Percentiles rank a stretch among this genome's conserved stretches.
phyloP scores from a whole-genome alignment of 78 protist genomes.

The Pigoraptor vietnamica region DNA sequence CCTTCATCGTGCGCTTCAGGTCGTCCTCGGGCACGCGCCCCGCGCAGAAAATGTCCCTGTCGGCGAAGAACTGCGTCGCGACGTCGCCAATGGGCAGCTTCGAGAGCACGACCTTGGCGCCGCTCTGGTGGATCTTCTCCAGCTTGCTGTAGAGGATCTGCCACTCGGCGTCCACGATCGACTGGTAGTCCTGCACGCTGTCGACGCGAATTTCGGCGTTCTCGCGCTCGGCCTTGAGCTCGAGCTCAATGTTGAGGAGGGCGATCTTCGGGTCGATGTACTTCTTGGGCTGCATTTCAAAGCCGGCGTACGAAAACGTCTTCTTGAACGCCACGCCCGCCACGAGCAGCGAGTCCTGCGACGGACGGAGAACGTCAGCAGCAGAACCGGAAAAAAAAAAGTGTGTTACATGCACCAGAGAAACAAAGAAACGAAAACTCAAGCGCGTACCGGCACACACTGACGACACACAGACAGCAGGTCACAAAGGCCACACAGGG shows the following conservation, averaged over 20 bases:
- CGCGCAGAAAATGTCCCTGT: conserved; percentile 97
- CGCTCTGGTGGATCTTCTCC: conserved; percentile 81
- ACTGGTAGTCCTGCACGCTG: conserved; percentile 71
- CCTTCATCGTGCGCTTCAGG: conserved; percentile 76
- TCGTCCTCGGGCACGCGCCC: conserved; percentile 98
- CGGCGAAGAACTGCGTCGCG: conserved; percentile 99
- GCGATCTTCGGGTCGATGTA: conserved; percentile 87
- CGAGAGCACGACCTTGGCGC: conserved; percentile 96
- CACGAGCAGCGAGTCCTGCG: conserved; percentile 89
- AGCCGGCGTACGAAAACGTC: conserved; percentile 99
- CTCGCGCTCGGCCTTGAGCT: conserved; percentile 95
- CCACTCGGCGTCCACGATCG: conserved; percentile 97
- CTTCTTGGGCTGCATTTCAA: conserved; percentile 98
- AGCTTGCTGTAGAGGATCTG: conserved; percentile 95
- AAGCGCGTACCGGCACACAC: too few species aligned
- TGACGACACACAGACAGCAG: neutral
- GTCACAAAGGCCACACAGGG: too few species aligned
- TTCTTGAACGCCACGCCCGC: conserved; percentile 99
- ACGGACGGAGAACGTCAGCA: neutral
- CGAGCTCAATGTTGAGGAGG: conserved; percentile 97
- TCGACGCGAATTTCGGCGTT: conserved; percentile 95
- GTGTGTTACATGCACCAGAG: too few species aligned
- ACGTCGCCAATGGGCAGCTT: conserved; percentile 98
- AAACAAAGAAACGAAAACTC: neutral
- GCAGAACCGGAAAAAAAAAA: conserved; percentile 7